Percentiles rank a stretch among this genome's conserved stretches.
phyloP scores from a whole-genome alignment of 139 green algal genomes.

The Edaphochlamys debaryana region DNA sequence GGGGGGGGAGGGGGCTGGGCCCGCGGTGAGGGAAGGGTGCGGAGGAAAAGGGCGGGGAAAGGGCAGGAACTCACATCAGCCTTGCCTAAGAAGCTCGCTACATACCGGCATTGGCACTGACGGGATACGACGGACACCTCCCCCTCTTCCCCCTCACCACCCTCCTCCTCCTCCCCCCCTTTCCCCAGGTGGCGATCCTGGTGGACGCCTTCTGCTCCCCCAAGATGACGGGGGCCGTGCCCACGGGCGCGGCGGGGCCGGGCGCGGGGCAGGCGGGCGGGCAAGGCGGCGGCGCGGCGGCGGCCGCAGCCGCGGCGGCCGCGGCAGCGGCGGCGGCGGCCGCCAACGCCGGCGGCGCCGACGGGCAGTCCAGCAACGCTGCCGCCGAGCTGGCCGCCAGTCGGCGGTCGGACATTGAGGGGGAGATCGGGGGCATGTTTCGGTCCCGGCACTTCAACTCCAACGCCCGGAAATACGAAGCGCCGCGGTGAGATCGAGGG shows the following conservation, averaged over 20 bases:
- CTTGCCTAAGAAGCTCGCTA: no score
- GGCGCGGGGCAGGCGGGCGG: background rate
- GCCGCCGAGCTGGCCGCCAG: conserved; percentile 26
- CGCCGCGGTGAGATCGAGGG: conserved; percentile 43
- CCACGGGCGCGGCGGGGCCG: background rate
- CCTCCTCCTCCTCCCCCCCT: no score
- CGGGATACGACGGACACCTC: no score
- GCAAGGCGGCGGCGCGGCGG: background rate
- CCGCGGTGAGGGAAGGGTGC: no score
- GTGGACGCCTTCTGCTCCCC: conserved; percentile 52
- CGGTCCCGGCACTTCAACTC: conserved; percentile 68
- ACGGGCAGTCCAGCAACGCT: background rate
- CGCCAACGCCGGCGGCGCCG: background rate
- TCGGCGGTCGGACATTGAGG: conserved; percentile 58
- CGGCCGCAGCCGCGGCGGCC: background rate
- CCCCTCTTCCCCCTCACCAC: no score
- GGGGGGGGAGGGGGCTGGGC: background rate
- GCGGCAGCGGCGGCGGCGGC: conserved; percentile 14
- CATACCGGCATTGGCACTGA: no score
- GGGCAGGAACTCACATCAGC: no score
- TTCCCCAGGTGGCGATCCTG: conserved; percentile 42
- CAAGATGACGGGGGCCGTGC: conserved; percentile 27
- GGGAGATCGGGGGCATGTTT: conserved; percentile 53
- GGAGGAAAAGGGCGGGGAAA: no score
- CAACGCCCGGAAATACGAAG: conserved; percentile 54